Conservation (phyloP, 208 protist species). For the Crithidia acanthocephali region DNA sequence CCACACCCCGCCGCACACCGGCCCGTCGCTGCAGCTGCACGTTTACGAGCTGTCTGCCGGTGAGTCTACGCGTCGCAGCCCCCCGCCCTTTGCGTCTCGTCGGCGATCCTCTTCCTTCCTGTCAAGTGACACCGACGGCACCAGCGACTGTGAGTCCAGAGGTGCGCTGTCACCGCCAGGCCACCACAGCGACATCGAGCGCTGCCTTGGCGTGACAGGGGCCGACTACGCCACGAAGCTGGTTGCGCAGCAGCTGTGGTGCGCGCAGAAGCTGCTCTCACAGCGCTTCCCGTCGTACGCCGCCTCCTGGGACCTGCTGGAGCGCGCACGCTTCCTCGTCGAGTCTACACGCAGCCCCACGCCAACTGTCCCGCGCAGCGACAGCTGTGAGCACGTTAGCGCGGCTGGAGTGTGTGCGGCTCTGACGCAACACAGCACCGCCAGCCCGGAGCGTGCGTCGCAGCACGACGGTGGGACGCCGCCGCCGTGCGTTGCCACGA, state of each 20-base stretch:
- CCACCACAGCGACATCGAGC: constrained; percentile 2
- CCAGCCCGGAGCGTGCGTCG: background rate
- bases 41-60: constrained; percentile 21
- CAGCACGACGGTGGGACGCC: constrained; percentile 16
- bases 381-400: constrained; percentile 9
- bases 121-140: background rate
- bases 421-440: background rate
- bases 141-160: background rate
- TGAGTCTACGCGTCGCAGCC: constrained; percentile 1
- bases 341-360: constrained; percentile 38
- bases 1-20: background rate
- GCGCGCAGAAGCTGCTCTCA: constrained; percentile 32
- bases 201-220: constrained; percentile 24
- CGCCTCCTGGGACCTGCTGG: constrained; percentile 34
- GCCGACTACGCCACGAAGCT: constrained; percentile 29
- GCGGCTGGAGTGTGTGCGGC: background rate
- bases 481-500: constrained; percentile 24
- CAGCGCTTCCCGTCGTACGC: constrained; percentile 48
- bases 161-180: background rate
- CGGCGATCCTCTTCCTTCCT: background rate
- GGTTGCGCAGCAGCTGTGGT: constrained; percentile 47
- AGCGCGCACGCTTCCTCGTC: constrained; percentile 29
- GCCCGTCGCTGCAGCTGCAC: constrained; percentile 13
- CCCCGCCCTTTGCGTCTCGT: constrained; percentile 27
- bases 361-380: constrained; percentile 32